Base-by-base conservation (phyloP, 2,329 filamentous ascomycete genomes). In the Paracoccidioides brasiliensis region DNA sequence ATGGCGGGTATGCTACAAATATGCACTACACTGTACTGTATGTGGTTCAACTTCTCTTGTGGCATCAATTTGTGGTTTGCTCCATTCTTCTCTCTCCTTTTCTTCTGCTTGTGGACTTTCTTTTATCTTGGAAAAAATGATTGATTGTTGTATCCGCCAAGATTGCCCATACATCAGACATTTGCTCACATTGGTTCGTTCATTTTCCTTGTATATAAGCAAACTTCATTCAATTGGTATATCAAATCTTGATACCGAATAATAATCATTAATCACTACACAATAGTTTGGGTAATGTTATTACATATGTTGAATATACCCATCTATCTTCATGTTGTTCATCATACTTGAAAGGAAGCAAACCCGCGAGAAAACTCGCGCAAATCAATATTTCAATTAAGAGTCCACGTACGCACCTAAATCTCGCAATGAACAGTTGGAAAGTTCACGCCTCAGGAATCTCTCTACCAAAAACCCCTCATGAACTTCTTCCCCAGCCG, bases 401-500 rank as follows among this genome's bases (percentile, higher is more conserved):
- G 12, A 22, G 44, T 9, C 14, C 32, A 33, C 30, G 12, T 1
- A 32, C 30, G 15, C 5, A 15, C 28, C 10, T 4, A 46, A 46
- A 14, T 7, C 44, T 10, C 12, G 14, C 12, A 6, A 44, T 46
- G 9, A 33, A 33, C 32, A n/a, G 30, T 32, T 6, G 30, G 15
- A 14, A 46, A 46, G 5, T 1, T 49, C 33, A 3, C 33, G n/a
- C 1, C 7, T 38, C 38, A 32, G 4, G 33, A 49, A 49, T 5
- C 14, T 46, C 44, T 14, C 4, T 41, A 5, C 5, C 38, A 30
- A 4, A 33, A 45, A 30, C 5, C 40, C 33, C 30, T 53, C 40
- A 45, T n/a, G n/a, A 44, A 40, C 41, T 9, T 45, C 41, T 9
- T 45, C 42, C 22, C 52, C 15, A 53, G 10, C 44, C 59, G 70